Evolutionary conservation across 306 rosid genomes (phyloP).

Genomic region (Begonia fuchsioides): DNA sequence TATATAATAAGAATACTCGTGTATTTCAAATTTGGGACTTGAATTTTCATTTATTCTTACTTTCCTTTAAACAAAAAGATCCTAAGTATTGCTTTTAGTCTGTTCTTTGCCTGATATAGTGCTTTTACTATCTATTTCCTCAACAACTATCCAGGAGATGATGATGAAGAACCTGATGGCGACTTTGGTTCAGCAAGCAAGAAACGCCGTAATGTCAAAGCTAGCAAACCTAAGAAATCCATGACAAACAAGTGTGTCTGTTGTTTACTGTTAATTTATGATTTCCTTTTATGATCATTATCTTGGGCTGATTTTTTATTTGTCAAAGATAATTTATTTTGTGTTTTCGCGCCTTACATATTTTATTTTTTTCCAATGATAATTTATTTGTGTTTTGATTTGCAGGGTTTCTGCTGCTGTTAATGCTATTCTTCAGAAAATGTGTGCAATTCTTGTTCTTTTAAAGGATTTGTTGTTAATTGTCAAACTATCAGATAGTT

Average conservation of each 20-base stretch:
- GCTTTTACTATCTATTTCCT: conserved; percentile 1
- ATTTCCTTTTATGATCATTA: conserved; percentile 10
- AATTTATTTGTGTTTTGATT: too few relatives aligned
- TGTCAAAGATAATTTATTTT: neutral
- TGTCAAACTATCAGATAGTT: conserved; percentile 90
- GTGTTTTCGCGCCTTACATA: too few relatives aligned
- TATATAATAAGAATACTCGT: too few relatives aligned
- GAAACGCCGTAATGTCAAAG: conserved; percentile 61
- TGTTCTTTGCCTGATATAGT: conserved; percentile 1
- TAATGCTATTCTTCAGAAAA: conserved; percentile 80
- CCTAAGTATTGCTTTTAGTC: conserved; percentile 1
- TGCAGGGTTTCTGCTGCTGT: conserved; percentile 71
- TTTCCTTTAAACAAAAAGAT: neutral
- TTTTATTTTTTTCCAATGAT: too few relatives aligned
- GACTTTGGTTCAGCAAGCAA: conserved; percentile 78
- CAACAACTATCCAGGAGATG: conserved; percentile 39
- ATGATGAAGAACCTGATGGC: conserved; percentile 57
- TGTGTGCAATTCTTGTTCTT: conserved; percentile 85
- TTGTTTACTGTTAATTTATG: conserved; percentile 8
- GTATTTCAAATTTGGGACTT: too few relatives aligned
- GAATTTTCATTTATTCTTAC: too few relatives aligned
- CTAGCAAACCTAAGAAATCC: conserved; percentile 49
- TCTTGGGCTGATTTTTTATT: neutral
- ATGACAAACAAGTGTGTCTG: conserved; percentile 53
- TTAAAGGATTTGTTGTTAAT: conserved; percentile 84